Conservation (phyloP, 2,329 filamentous ascomycete species). For the Ophiocordyceps camponoti-rufipedis region DNA sequence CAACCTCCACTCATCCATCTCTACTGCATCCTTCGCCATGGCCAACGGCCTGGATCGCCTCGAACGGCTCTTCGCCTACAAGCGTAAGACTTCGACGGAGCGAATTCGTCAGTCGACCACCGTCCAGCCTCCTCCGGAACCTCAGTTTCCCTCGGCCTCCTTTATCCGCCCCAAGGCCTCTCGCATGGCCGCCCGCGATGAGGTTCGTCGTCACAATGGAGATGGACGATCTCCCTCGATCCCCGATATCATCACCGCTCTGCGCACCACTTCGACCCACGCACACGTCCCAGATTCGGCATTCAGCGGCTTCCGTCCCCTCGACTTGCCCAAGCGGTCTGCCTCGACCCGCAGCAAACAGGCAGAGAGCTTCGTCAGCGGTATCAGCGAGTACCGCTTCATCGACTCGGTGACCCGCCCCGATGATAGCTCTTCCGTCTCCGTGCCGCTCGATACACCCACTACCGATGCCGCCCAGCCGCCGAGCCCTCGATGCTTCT, state of each 20-base stretch:
- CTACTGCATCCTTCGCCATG: slow-evolving; percentile 16
- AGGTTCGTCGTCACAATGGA: slow-evolving; percentile 15
- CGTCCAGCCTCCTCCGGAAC: slow-evolving; percentile 9
- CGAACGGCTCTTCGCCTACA: slow-evolving; percentile 32
- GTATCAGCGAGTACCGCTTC: neutral
- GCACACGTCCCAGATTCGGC: slow-evolving; percentile 2
- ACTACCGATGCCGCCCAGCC: slow-evolving; percentile 8
- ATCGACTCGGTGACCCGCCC: too few species aligned
- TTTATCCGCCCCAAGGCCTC: slow-evolving; percentile 36
- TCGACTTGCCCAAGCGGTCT: neutral
- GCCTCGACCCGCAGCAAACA: slow-evolving; percentile 15
- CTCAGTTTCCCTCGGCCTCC: slow-evolving; percentile 29
- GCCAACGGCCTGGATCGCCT: slow-evolving; percentile 29
- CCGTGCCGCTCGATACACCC: slow-evolving; percentile 6
- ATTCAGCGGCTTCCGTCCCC: neutral
- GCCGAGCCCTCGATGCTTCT: slow-evolving; percentile 9
- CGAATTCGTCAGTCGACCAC: slow-evolving; percentile 8
- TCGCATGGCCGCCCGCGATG: slow-evolving; percentile 39
- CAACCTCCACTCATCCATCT: neutral
- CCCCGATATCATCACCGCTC: slow-evolving; percentile 4
- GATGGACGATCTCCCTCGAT: slow-evolving; percentile 12
- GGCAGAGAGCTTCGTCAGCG: slow-evolving; percentile 4
- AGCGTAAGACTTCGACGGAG: slow-evolving; percentile 15
- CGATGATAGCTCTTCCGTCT: slow-evolving; percentile 6
- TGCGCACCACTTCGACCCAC: slow-evolving; percentile 2